Percentiles rank a stretch among this genome's conserved stretches.
phyloP scores from a whole-genome alignment of 768 basidiomycete species.

The Pleurotus sapidus region DNA sequence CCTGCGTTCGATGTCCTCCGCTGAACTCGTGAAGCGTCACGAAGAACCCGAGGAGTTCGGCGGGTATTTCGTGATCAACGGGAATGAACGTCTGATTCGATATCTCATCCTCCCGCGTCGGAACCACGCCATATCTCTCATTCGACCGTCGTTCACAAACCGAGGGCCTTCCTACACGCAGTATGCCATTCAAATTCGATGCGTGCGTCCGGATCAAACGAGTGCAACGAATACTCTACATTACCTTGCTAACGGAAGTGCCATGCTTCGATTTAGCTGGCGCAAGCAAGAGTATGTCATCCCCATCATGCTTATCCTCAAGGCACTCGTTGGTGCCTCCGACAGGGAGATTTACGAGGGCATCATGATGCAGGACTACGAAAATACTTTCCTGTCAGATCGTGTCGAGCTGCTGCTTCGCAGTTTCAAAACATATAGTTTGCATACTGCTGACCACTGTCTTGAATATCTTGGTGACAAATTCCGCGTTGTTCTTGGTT shows the following conservation, averaged over 20 bases:
- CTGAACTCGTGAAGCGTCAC: constrained; percentile 82
- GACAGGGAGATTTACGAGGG: constrained; percentile 98
- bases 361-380: constrained; percentile 94
- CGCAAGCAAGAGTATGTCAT: constrained; percentile 98
- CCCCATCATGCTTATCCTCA: constrained; percentile 94
- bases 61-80: constrained; percentile 98
- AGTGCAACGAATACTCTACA: constrained; percentile 95
- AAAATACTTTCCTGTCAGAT: constrained; percentile 96
- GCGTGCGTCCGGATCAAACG: constrained; percentile 90
- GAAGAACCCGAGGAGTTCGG: constrained; percentile 99
- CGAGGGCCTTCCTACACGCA: constrained; percentile 95
- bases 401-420: constrained; percentile 92
- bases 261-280: constrained; percentile 97
- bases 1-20: constrained; percentile 78
- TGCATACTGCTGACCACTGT: constrained; percentile 88
- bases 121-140: constrained; percentile 91
- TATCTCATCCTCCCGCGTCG: constrained; percentile 95
- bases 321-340: constrained; percentile 86
- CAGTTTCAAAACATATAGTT: constrained; percentile 90
- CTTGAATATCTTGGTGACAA: constrained; percentile 95
- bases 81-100: constrained; percentile 97
- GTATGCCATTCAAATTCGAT: constrained; percentile 93
- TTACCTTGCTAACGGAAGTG: constrained; percentile 93
- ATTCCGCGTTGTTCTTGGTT: constrained; percentile 86
- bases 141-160: constrained; percentile 87